phyloP scores from a whole-genome alignment of 768 basidiomycete species.

The Phlebiopsis flavidoalba region DNA sequence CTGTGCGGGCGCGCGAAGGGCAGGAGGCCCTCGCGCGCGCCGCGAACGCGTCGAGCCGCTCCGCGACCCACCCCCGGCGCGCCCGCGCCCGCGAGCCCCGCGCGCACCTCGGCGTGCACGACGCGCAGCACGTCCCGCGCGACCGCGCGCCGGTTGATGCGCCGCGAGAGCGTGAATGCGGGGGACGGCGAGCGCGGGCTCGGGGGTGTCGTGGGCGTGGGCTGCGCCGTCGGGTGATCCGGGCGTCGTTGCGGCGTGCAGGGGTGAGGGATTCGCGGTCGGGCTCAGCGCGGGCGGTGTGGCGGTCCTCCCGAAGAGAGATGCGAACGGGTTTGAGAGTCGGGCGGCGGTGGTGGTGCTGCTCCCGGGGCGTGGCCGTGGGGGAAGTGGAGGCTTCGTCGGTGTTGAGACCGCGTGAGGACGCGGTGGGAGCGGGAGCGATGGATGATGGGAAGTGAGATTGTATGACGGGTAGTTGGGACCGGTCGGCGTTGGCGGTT shows the following conservation, averaged over 20 bases:
- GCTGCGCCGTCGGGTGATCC: slow-evolving; percentile 12
- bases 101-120: slow-evolving; percentile 52
- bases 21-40: slow-evolving; percentile 49
- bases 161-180: slow-evolving; percentile 51
- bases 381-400: slow-evolving; percentile 45
- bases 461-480: slow-evolving; percentile 19
- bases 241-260: slow-evolving; percentile 27
- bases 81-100: slow-evolving; percentile 34
- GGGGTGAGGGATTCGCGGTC: slow-evolving; percentile 22
- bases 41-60: slow-evolving; percentile 53
- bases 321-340: slow-evolving; percentile 71
- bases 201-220: slow-evolving; percentile 16
- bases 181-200: slow-evolving; percentile 48
- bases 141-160: slow-evolving; percentile 49
- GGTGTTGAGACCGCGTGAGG: slow-evolving; percentile 26
- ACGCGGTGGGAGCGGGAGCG: slow-evolving; percentile 24
- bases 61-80: slow-evolving; percentile 54
- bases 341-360: slow-evolving; percentile 31
- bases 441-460: slow-evolving; percentile 18
- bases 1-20: slow-evolving; percentile 32
- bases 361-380: slow-evolving; percentile 23
- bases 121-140: slow-evolving; percentile 48
- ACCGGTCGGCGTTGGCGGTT: not conserved
- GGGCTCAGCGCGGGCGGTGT: slow-evolving; percentile 26
- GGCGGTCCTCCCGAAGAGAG: slow-evolving; percentile 57